Base-by-base conservation (phyloP, 176 grass and related monocot genomes). In the Saccharum officinarum region DNA sequence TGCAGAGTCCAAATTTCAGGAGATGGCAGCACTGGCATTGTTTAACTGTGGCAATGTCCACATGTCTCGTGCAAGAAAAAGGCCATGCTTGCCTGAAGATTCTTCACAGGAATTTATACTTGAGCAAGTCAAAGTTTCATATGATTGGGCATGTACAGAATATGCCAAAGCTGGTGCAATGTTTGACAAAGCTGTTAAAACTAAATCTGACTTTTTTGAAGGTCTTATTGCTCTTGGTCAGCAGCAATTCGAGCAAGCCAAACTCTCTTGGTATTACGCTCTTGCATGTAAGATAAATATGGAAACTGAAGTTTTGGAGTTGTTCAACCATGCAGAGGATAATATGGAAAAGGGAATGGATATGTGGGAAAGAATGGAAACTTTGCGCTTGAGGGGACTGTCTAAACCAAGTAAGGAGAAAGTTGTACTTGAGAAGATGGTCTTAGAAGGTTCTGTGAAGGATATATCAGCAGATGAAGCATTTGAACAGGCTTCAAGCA, bases 31-130 rank as follows among this genome's bases (percentile, higher is more conserved):
- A 80, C 37, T 95, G 59, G 83, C 86, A 9, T 66, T 91, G 78
- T 93, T 93, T 84, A 95, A 93, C 50, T 95, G 88, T 86, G 94
- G 94, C 41, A 93, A 95, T 89, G 75, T 95, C 69, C 88, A 87
- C 73, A 85, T 95, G 91, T 87, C 91, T 65, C 76, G 86, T 34
- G 94, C 94, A 47, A 92, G 94, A 85, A 95, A 91, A 83, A 92
- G 71, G 73, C 72, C 92, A 16, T 84, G 71, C 87, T 80, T 95
- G 61, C 57, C 88, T 25, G 84, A 91, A 71, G 84, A 93, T 75
- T 34, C 80, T 77, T 85, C 73, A 34, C 77, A 76, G 60, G 88
- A 90, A 83, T 91, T 63, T 77, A 81, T 85, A 71, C 25, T 88
- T 67, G 86, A 82, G 75, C 72, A 91, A 36, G 80, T 87, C 50